Evolutionary conservation across 2,329 filamentous ascomycete species (phyloP), one percentile per base, ranked within the genome.

Genomic region (Xylaria sp.): DNA sequence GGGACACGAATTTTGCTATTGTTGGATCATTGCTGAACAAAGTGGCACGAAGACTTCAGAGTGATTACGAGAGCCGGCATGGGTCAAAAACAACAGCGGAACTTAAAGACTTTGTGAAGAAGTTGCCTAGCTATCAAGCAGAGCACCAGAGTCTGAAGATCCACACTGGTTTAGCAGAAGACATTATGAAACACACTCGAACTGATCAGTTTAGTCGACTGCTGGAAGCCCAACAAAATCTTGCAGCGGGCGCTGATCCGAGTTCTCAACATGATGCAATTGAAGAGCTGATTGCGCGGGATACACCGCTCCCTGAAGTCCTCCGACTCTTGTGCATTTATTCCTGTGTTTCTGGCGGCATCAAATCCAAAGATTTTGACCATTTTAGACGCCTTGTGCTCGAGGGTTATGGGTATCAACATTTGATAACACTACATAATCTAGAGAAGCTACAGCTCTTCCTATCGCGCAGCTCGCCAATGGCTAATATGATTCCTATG

Each of bases 331-430:
- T 98, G 4, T 98, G 94, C 78, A 88, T 98, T 45, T 96, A 98
- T 81, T 97, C 94, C 9, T 95, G 92, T 78, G 90, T 98, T 72
- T 91, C 92, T 9, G 94, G 94, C 24, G 96, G 96, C 34, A 89
- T 99, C 72, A 94, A 94, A 68, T 89, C 92, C 12, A 93, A 93
- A 72, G 96, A 99, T 72, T 89, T 96, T 57, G 97, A 99, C 68
- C 89, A 88, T 45, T 98, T 98, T 81, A 93, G 94, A 75, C 90
- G 92, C 55, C 88, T 96, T 59, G 89, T 99, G 61, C 84, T 98
- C 7, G 93, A 98, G 77, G 95, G 93, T 1, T 99, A 99, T 76
- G 96, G 96, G 30, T 94, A 97, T 77, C 94, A 98, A 77, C 96
- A 99, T 78, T 84, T 99, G 14, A 86, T 98, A 53, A 99, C 97